A percentile compares a stretch with the other conserved stretches of the same genome.
These are phyloP conservation scores for Dittrichia graveolens DNA, from an alignment of 129 eudicot genomes.

Conservation along the genomic window DNA sequence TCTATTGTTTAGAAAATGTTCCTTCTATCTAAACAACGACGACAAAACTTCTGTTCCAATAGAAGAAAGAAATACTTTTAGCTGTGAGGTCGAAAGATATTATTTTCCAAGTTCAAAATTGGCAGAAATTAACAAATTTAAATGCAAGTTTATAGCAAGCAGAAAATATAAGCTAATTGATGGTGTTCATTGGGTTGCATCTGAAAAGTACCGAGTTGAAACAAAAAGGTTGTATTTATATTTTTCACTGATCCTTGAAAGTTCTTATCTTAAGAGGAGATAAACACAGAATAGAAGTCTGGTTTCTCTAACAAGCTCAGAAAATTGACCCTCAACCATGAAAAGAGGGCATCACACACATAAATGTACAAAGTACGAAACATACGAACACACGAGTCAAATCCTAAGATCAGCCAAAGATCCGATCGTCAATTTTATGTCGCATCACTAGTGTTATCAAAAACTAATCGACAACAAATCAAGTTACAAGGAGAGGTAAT, in stretches of 20 bases:
- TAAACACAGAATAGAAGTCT: conserved; percentile 3
- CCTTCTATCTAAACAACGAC: no score
- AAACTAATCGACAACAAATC: not conserved
- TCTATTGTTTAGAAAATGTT: no score
- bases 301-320: not conserved
- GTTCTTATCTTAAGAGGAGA: conserved; percentile 11
- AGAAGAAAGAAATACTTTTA: not conserved
- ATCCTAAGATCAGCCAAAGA: not conserved
- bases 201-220: not conserved
- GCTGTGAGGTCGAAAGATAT: not conserved
- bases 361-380: not conserved
- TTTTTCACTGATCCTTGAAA: conserved; percentile 18
- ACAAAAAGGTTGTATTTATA: not conserved
- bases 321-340: not conserved
- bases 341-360: conserved; percentile 5
- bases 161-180: not conserved
- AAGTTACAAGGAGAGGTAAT: not conserved
- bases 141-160: not conserved
- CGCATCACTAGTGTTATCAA: not conserved
- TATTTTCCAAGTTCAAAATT: not conserved
- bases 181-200: conserved; percentile 1
- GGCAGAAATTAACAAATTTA: not conserved
- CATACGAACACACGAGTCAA: not conserved
- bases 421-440: conserved; percentile 6
- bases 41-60: not conserved